Evolutionary conservation across 2,329 filamentous ascomycete genomes (phyloP).

Genomic region (Colletotrichum cordylinicola): DNA sequence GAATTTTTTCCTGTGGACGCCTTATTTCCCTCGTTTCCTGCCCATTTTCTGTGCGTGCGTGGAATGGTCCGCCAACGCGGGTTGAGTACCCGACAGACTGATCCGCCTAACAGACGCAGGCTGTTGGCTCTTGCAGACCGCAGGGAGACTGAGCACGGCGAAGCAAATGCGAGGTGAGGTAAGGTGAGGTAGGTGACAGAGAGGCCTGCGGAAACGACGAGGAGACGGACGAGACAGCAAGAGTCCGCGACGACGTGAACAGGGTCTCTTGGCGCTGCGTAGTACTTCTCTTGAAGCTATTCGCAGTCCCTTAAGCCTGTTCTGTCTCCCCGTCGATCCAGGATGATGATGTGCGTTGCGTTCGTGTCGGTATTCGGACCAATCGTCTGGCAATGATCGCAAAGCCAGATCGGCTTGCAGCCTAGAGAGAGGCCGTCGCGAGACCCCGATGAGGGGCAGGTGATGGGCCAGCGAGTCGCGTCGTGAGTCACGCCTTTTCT

Average conservation of each 20-base stretch:
- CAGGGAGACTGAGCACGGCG: neutral
- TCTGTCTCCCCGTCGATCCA: neutral
- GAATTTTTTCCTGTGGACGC: neutral
- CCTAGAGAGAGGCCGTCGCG: neutral
- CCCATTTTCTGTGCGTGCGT: neutral
- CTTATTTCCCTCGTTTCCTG: neutral
- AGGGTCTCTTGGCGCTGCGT: conserved; percentile 12
- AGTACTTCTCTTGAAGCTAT: conserved; percentile 17
- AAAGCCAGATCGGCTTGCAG: conserved; percentile 2
- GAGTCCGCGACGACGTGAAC: neutral
- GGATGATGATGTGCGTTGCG: conserved; percentile 17
- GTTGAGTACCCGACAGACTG: conserved; percentile 3
- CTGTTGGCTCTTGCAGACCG: neutral
- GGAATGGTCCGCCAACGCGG: conserved; percentile 12
- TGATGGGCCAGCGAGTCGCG: neutral
- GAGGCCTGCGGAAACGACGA: neutral
- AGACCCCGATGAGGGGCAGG: conserved; percentile 1
- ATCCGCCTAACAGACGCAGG: conserved; percentile 6
- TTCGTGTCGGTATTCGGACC: neutral
- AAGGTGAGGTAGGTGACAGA: neutral
- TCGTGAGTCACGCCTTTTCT: conserved; percentile 19
- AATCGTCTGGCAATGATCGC: neutral
- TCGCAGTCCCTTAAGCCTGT: neutral
- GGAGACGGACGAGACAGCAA: neutral
- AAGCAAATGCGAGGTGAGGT: conserved; percentile 3